Evolutionary conservation across 75 land plant genomes (phyloP), one percentile per base, ranked within the genome.

Genomic region (Pinus albicaulis): DNA sequence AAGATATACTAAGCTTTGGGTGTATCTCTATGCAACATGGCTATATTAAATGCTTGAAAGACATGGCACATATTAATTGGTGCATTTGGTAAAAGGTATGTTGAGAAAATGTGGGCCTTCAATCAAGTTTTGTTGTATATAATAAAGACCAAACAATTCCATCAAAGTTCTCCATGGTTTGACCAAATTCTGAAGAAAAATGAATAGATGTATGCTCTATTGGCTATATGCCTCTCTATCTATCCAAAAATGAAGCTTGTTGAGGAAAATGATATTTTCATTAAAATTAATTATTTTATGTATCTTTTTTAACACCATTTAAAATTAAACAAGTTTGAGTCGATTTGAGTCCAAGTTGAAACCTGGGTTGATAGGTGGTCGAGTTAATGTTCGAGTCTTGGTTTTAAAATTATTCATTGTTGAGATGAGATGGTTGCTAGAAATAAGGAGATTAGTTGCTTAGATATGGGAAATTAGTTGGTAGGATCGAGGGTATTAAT

Each of bases 171-270:
- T 73, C 85, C 99, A 24, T 93, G 92, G 83, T 94, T 86, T 86
- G 95, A 96, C 63, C 94, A 93, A 76, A 96, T 96, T 19, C 59
- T 93, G 74, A 96, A 96, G 85, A 93, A 96, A 88, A 96, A 93
- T 74, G 99, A 93, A 74, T 97, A 96, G 78, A 94, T 96, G 92
- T 96, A 96, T 81, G 99, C 94, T 24, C 78, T 96, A 26, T 68
- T 96, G 52, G 99, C 99, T 38, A 92, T 96, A 57, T 94, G 86
- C 77, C 86, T 94, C 38, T 92, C 92, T 48, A 86, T 96, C 63
- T 94, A 95, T 75, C 99, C 99, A 24, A 95, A 94, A 80, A 83
- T 79, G 74, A 91, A 92, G 76, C 95, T 94, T 70, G 89, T 94
- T n/a, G n/a, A n/a, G n/a, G n/a, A n/a, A n/a, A n/a, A n/a, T n/a